phyloP scores from a whole-genome alignment of 805 yeast genomes.

The Cyberlindnera petersonii region DNA sequence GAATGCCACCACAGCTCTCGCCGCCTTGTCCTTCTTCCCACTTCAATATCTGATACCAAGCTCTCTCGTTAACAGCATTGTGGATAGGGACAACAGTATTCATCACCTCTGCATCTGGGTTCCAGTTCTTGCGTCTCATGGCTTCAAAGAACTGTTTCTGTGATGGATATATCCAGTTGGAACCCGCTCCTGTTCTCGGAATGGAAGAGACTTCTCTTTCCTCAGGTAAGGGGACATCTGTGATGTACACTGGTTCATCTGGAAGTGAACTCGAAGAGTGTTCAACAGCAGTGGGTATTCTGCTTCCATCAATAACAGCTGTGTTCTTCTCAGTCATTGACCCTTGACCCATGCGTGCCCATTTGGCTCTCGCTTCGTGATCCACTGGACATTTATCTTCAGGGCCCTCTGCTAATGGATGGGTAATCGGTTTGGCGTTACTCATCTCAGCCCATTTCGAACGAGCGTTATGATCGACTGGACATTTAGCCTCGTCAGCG shows the following conservation, averaged over 20 bases:
- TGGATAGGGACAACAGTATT: conserved; percentile 88
- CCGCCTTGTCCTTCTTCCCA: conserved; percentile 73
- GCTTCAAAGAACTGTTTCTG: conserved; percentile 94
- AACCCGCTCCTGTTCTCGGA: conserved; percentile 65
- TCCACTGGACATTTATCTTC: conserved; percentile 63
- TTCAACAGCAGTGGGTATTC: conserved; percentile 20
- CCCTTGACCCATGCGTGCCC: conserved; percentile 42
- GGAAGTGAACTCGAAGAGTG: conserved; percentile 47
- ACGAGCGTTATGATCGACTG: conserved; percentile 63
- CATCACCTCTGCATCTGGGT: conserved; percentile 82
- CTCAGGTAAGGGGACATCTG: conserved; percentile 50
- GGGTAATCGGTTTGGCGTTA: conserved; percentile 17
- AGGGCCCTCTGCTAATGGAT: conserved; percentile 11
- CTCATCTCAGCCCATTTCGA: conserved; percentile 50
- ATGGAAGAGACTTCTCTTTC: conserved; percentile 77
- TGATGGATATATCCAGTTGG: conserved; percentile 93
- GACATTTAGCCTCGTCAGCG: conserved; percentile 45
- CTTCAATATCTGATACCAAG: conserved; percentile 76
- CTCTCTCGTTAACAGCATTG: conserved; percentile 87
- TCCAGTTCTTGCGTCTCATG: conserved; percentile 87
- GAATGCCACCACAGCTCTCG: conserved; percentile 77
- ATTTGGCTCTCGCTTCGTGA: conserved; percentile 50
- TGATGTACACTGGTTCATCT: conserved; percentile 30
- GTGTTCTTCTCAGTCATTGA: conserved; percentile 1
- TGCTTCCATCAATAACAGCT: conserved; percentile 21